A percentile compares a stretch with the other conserved stretches of the same genome.
Evolutionary conservation across 805 yeast genomes (phyloP).

Genomic region (Pichia scutulata): DNA sequence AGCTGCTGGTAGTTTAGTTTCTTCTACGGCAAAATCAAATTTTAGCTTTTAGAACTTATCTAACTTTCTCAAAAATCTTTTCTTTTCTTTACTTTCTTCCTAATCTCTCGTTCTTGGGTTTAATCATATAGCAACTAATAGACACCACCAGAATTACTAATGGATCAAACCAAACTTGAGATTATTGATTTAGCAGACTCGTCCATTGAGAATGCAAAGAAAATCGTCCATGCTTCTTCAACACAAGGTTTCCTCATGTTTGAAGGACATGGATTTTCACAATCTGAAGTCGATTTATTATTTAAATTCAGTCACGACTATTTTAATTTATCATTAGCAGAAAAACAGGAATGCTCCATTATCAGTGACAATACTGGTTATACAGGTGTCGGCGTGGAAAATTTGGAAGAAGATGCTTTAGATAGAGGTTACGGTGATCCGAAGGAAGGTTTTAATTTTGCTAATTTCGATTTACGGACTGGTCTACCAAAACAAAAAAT

Average conservation of each 20-base stretch:
- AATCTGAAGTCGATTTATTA: slow-evolving; percentile 30
- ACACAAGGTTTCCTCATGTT: slow-evolving; percentile 45
- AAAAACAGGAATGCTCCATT: slow-evolving; percentile 44
- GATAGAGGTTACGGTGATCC: slow-evolving; percentile 38
- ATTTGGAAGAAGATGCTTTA: slow-evolving; percentile 31
- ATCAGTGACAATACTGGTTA: slow-evolving; percentile 42
- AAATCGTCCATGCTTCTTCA: slow-evolving; percentile 38
- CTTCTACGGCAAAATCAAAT: too few relatives aligned
- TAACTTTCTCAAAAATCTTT: not conserved
- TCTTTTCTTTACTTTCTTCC: not conserved
- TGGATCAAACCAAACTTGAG: slow-evolving; percentile 30
- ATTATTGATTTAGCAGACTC: slow-evolving; percentile 35
- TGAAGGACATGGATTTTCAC: slow-evolving; percentile 45
- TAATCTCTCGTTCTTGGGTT: not conserved
- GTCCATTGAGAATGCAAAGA: slow-evolving; percentile 29
- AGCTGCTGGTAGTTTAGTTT: too few relatives aligned
- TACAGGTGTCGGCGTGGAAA: slow-evolving; percentile 35
- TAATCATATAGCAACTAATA: not conserved
- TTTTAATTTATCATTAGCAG: slow-evolving; percentile 37
- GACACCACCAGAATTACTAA: not conserved
- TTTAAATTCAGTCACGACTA: slow-evolving; percentile 21
- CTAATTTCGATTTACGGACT: slow-evolving; percentile 40
- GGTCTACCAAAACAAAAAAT: slow-evolving; percentile 38
- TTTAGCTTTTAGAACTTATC: too few relatives aligned
- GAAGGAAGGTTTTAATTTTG: slow-evolving; percentile 56